phyloP scores from a whole-genome alignment of 257 asterid genomes.

The Solanum chilense region DNA sequence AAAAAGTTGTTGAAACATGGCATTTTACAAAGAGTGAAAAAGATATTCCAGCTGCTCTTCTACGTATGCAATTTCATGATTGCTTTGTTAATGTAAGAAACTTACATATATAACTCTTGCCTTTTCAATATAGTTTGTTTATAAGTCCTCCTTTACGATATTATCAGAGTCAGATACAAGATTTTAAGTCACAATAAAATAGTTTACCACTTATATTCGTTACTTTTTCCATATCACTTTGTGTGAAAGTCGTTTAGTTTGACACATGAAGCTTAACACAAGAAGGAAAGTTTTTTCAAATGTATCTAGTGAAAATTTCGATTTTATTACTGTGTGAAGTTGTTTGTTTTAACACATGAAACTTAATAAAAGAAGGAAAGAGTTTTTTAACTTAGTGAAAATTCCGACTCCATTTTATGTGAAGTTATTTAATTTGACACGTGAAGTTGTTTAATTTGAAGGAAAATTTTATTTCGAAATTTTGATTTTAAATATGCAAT shows the following conservation, averaged over 20 bases:
- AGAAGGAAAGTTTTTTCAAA: no score
- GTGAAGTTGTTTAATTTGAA: no score
- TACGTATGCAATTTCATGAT: conserved; percentile 61
- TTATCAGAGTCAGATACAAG: neutral
- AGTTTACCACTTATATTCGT: no score
- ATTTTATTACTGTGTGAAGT: neutral
- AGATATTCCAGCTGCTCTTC: conserved; percentile 34
- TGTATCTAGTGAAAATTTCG: neutral
- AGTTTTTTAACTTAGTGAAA: no score
- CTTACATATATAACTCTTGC: neutral
- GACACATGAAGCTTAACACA: neutral
- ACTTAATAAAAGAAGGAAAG: neutral
- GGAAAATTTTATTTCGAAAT: no score
- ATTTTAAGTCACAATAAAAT: neutral
- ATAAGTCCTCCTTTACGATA: neutral
- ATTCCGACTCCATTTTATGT: no score
- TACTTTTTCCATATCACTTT: no score
- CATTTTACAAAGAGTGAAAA: conserved; percentile 7
- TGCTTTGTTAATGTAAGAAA: conserved; percentile 47
- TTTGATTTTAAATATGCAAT: no score
- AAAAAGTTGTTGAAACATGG: conserved; percentile 3
- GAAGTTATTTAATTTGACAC: no score
- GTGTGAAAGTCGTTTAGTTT: no score
- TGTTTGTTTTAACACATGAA: neutral
- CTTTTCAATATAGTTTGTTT: no score